Base-by-base conservation (phyloP, 345 rosid genomes). In the Lenwebbia sp. region DNA sequence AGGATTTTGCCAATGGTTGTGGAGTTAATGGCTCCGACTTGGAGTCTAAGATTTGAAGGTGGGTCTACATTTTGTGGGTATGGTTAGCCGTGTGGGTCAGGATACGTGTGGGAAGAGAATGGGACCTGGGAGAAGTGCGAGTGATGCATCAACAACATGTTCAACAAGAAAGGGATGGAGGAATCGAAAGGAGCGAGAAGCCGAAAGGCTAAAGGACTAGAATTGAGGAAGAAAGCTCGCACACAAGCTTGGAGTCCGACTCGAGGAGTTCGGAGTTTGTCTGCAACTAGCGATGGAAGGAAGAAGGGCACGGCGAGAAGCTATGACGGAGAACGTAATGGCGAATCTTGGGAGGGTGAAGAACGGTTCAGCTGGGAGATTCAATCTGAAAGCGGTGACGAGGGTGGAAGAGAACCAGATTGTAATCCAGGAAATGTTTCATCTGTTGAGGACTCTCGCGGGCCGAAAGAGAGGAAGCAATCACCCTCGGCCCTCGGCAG, bases 191-290 rank as follows among this genome's bases (percentile, higher is more conserved):
- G 84, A 90, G 93, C 88, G 94, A 93, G 92, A 95, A 95, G 91
- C 87, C 85, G 78, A 96, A 95, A 92, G 98, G 96, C 89, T 95
- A 92, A 85, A 92, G 88, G 95, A 90, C 92, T 95, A 92, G 92
- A 92, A 90, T 93, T 44, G 89, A 94, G 91, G 92, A 94, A 88
- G 93, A 92, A 90, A 94, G 93, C 91, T 95, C 95, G 93, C 96
- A 84, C 90, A 95, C 98, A 91, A 94, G 96, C 88, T 83, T 94
- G 91, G 96, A 90, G 89, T 96, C 98, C 86, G 96, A 97, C 91
- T 95, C 95, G 37, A 92, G 95, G 94, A 94, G 96, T 96, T 91
- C 94, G 89, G 92, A 94, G 87, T 93, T 93, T 94, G 90, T 90
- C 78, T 83, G 90, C 88, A 76, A 90, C 90, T 65, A 93, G 93